A percentile compares a stretch with the other conserved stretches of the same genome.
Conservation (phyloP, 2,329 filamentous ascomycete genomes). For the Plectosphaerella sp. region DNA sequence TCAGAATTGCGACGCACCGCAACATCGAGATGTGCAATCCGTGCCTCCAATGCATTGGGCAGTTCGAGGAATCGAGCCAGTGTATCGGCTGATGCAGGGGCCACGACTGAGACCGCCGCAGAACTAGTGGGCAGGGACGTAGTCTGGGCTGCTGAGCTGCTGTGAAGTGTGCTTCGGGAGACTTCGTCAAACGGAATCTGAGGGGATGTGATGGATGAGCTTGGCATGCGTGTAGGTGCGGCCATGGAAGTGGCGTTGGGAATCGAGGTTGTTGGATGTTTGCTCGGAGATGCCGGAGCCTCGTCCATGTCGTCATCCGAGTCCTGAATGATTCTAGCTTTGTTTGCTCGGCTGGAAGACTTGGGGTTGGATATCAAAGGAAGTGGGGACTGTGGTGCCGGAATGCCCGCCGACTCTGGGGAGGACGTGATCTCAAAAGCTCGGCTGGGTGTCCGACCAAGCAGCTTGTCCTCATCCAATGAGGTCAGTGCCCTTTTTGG, state of each 20-base stretch:
- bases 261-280: conserved; percentile 20
- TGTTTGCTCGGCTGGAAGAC: too few species aligned
- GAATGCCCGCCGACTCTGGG: not conserved
- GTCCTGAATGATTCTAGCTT: conserved; percentile 41
- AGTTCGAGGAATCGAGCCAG: conserved; percentile 19
- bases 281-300: conserved; percentile 36
- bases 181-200: too few species aligned
- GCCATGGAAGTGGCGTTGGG: too few species aligned
- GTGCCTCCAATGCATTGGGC: conserved; percentile 26
- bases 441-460: conserved; percentile 16
- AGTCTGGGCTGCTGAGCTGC: not conserved
- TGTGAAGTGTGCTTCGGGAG: too few species aligned
- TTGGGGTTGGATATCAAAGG: too few species aligned
- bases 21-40: conserved; percentile 31
- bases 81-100: not conserved
- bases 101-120: conserved; percentile 12
- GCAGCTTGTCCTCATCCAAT: conserved; percentile 1
- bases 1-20: conserved; percentile 42
- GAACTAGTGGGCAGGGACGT: conserved; percentile 10
- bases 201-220: too few species aligned
- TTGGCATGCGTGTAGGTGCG: too few species aligned
- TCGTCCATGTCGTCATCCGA: conserved; percentile 58
- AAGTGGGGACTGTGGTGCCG: not conserved
- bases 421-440: conserved; percentile 9
- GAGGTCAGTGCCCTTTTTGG: conserved; percentile 5